These are phyloP conservation scores for Hibiscus mutabilis DNA, from an alignment of 345 rosid genomes.

Conservation along the genomic window DNA sequence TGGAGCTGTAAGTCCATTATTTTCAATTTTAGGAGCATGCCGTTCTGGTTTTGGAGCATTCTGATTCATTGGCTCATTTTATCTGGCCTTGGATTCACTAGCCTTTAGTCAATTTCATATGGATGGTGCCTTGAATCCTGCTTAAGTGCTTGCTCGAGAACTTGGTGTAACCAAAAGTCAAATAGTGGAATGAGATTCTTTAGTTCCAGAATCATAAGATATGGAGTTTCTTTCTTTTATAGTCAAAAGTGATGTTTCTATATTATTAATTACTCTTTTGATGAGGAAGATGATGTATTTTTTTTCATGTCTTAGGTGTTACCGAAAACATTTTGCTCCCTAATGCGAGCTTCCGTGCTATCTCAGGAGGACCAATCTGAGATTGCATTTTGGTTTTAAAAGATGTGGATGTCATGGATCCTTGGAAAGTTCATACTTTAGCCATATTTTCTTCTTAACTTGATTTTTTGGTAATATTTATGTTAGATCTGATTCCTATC, in stretches of 20 bases:
- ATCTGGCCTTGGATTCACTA: neutral
- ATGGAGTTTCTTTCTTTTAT: slow-evolving; percentile 1
- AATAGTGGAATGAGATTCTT: neutral
- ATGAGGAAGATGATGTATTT: slow-evolving; percentile 11
- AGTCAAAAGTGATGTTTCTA: neutral
- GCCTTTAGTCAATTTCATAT: neutral
- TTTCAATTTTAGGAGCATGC: neutral
- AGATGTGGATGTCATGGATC: slow-evolving; percentile 11
- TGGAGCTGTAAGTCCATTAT: neutral
- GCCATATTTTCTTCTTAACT: neutral
- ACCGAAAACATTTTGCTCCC: neutral
- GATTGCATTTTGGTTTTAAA: slow-evolving; percentile 14
- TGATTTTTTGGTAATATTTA: neutral
- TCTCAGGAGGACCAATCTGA: neutral
- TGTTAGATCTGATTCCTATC: neutral
- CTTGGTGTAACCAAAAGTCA: neutral
- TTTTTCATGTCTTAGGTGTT: slow-evolving; percentile 10
- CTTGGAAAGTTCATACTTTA: slow-evolving; percentile 2
- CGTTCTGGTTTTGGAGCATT: slow-evolving; percentile 2
- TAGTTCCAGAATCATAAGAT: neutral
- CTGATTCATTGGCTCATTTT: neutral
- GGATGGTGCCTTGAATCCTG: slow-evolving; percentile 1
- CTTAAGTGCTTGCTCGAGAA: neutral
- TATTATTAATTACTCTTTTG: slow-evolving; percentile 1
- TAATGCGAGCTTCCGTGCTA: slow-evolving; percentile 1